Base-by-base conservation (phyloP, 2,329 filamentous ascomycete genomes). In the Colletotrichum scovillei region DNA sequence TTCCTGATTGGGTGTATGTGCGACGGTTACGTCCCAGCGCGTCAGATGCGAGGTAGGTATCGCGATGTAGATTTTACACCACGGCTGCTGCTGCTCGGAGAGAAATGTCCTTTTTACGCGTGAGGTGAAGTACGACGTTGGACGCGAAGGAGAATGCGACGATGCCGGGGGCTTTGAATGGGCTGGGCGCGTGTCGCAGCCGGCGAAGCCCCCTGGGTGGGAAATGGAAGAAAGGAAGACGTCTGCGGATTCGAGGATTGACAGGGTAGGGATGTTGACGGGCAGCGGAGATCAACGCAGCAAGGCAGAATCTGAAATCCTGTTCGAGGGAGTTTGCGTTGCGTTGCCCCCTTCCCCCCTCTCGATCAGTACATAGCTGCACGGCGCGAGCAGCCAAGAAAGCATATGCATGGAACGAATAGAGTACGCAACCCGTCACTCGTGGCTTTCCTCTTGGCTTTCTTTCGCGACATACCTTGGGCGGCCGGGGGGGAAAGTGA, bases 261-360 rank as follows among this genome's bases (percentile, higher is more conserved):
- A 53, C 66, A 59, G 59, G 66, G 59, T 69, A 72, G 69, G 69
- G 69, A 72, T 72, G 66, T 69, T 72, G 69, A 72, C 69, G 59
- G 53, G 53, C 59, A 69, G 66, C 30, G 59, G 56, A 59, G 69
- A 72, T 72, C 66, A 58, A 59, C 59, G 67, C 59, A 30, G 35
- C 62, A 24, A 28, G 35, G 35, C 12, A 38, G 35, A 38, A 38
- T 38, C 12, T 38, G 5, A 38, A 38, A 38, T 38, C 11, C 42
- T 19, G 42, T 19, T 46, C 16, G 42, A 46, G 42, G 42, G 42
- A 16, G 19, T 46, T 19, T 19, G 42, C 16, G 16, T 3, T 46
- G 35, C 42, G 38, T 14, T 14, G 38, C 12, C 38, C 16, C 32
- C 32, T 32, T 32, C 6, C 42, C 16, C 42, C 42, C 42, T 46